Base-by-base conservation (phyloP, 805 yeast genomes). In the Candida nemodendra region DNA sequence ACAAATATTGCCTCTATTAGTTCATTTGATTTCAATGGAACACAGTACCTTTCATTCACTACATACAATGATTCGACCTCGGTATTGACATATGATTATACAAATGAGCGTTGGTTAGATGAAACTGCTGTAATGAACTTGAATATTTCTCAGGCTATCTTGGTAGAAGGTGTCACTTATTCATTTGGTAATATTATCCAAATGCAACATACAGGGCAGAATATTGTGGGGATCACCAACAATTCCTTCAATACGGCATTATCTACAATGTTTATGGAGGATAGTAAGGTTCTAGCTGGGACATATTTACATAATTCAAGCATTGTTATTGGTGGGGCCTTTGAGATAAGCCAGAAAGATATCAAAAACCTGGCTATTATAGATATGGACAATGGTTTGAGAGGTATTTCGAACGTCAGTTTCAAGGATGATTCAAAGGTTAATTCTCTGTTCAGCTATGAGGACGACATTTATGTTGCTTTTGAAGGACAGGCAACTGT, bases 271-370 rank as follows among this genome's bases (percentile, higher is more conserved):
- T 32, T 43, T 21, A 24, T 25, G 11, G 28, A 30, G 11, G 40
- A 29, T 5, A 44, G 52, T n/a, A 48, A 44, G 3, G 48, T 54
- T 34, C 32, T 52, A 18, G 41, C 66, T 3, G 72, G 78, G 1
- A 57, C 58, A 34, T 72, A 67, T 38, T 54, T 75, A 22, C 81
- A 84, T 54, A 64, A 64, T 9, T 56, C 79, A 0, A 43, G 71
- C 9, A 62, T 79, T 27, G 72, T 75, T 0, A 59, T 84, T 33
- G 89, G 85, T 7, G 93, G 91, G 15, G 57, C 63, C 3, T 79
- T 81, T 51, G 55, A 51, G 7, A 67, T 68, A 2, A 18, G 30
- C 5, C 29, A 29, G 2, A 43, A 39, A 5, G 47, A 41, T 9
- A 32, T 38, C 14, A 31, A 46, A 21, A 57, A 57, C 25, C 29